A percentile compares a stretch with the other conserved stretches of the same genome.
Evolutionary conservation across 1,284 basidiomycete species (phyloP).

Genomic region (Leccinum fallax): DNA sequence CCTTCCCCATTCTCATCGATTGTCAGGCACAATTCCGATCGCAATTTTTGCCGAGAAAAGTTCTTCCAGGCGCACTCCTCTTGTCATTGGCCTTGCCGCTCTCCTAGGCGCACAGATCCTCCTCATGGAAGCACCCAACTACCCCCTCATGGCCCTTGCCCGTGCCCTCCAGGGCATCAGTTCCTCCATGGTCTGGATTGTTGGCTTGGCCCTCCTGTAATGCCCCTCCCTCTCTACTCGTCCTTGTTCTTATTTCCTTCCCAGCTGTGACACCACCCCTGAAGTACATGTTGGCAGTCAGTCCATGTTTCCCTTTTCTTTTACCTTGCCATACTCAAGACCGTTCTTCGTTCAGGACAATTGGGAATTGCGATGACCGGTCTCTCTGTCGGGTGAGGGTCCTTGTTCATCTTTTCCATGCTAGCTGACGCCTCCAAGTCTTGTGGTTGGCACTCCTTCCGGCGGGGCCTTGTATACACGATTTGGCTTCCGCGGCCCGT

Average conservation of each 20-base stretch:
- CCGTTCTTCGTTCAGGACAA: conserved; percentile 48
- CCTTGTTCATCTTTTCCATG: neutral
- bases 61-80: conserved; percentile 54
- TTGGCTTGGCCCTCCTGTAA: conserved; percentile 72
- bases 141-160: conserved; percentile 71
- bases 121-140: conserved; percentile 76
- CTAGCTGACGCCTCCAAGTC: conserved; percentile 26
- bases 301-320: conserved; percentile 29
- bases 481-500: conserved; percentile 76
- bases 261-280: conserved; percentile 69
- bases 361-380: conserved; percentile 76
- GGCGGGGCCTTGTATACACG: conserved; percentile 67
- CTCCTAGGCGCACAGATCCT: conserved; percentile 65
- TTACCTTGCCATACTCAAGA: conserved; percentile 9
- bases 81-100: conserved; percentile 59
- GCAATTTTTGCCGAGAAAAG: conserved; percentile 69
- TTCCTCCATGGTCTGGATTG: conserved; percentile 76
- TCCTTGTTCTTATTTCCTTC: conserved; percentile 10
- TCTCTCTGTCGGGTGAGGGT: conserved; percentile 60
- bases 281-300: conserved; percentile 59
- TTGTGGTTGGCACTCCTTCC: conserved; percentile 66
- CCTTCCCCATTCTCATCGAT: neutral
- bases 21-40: conserved; percentile 67
- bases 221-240: conserved; percentile 15
- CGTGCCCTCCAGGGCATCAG: conserved; percentile 73